A percentile compares a stretch with the other conserved stretches of the same genome.
phyloP scores from a whole-genome alignment of 371 early-diverging fungal species.

The Rhizopus arrhizus region DNA sequence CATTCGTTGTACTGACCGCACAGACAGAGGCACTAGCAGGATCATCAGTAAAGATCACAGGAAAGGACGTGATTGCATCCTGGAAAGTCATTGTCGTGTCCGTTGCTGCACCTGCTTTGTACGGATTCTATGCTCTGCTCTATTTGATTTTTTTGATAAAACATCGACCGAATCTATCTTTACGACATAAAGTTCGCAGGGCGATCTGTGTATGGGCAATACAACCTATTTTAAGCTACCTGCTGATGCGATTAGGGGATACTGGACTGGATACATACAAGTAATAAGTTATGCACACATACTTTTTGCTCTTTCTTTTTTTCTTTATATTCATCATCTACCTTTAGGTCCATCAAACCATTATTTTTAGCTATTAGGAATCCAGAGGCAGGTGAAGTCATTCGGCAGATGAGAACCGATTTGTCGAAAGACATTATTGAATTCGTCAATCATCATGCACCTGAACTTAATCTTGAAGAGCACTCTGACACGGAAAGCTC shows the following conservation, averaged over 20 bases:
- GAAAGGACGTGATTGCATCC: conserved; percentile 92
- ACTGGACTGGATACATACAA: conserved; percentile 84
- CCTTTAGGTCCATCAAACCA: conserved; percentile 77
- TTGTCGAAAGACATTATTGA: conserved; percentile 37
- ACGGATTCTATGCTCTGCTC: conserved; percentile 66
- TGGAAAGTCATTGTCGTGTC: conserved; percentile 92
- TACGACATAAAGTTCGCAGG: conserved; percentile 25
- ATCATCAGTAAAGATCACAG: conserved; percentile 92
- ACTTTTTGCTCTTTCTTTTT: background rate
- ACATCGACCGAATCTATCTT: conserved; percentile 34
- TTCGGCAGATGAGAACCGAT: conserved; percentile 37
- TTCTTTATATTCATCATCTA: background rate
- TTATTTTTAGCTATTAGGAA: conserved; percentile 73
- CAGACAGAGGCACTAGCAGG: conserved; percentile 79
- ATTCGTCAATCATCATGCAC: conserved; percentile 24
- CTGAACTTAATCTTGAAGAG: conserved; percentile 20
- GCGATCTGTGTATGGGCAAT: conserved; percentile 55
- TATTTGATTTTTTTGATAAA: conserved; percentile 49
- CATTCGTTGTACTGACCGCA: too few species aligned
- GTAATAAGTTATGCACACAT: conserved; percentile 26
- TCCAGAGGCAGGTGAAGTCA: conserved; percentile 41
- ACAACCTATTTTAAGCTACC: conserved; percentile 77
- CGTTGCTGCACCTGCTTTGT: conserved; percentile 76
- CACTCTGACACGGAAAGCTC: background rate
- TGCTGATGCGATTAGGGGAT: conserved; percentile 83